Percentiles rank a stretch among this genome's conserved stretches.
phyloP scores from a whole-genome alignment of 176 grass and related monocot species.

The Elymus sibiricus region DNA sequence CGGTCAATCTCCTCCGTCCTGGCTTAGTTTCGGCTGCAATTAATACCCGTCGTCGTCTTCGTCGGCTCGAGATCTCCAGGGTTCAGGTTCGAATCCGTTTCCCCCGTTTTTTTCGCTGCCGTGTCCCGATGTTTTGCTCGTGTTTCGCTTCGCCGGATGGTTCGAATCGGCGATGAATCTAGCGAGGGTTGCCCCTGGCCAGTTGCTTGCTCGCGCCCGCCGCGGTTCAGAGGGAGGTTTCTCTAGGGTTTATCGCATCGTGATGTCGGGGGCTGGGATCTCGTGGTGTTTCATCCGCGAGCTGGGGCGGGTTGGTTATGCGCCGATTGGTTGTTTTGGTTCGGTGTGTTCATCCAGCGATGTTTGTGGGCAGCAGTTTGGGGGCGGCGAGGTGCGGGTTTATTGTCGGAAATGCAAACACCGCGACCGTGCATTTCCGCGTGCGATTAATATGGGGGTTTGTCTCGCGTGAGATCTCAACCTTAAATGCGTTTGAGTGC shows the following conservation, averaged over 20 bases:
- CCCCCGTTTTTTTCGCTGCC: not conserved
- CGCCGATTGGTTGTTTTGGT: not conserved
- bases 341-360: not conserved
- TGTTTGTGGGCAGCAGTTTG: not conserved
- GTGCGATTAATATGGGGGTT: not conserved
- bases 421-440: not conserved
- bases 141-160: too few relatives aligned
- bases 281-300: not conserved
- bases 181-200: not conserved
- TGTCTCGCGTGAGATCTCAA: not conserved
- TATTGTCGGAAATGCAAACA: not conserved
- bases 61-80: not conserved
- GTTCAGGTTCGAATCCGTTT: not conserved
- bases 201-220: not conserved
- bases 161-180: not conserved
- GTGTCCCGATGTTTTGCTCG: not conserved
- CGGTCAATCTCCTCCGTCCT: not conserved
- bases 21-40: not conserved
- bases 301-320: not conserved
- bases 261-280: not conserved
- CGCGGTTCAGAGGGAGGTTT: not conserved
- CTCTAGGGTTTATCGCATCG: constrained; percentile 11
- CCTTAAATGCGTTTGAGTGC: not conserved
- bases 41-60: not conserved
- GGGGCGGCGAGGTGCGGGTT: not conserved